phyloP scores from a whole-genome alignment of 23 red algal genomes.

The Chondrus crispus region DNA sequence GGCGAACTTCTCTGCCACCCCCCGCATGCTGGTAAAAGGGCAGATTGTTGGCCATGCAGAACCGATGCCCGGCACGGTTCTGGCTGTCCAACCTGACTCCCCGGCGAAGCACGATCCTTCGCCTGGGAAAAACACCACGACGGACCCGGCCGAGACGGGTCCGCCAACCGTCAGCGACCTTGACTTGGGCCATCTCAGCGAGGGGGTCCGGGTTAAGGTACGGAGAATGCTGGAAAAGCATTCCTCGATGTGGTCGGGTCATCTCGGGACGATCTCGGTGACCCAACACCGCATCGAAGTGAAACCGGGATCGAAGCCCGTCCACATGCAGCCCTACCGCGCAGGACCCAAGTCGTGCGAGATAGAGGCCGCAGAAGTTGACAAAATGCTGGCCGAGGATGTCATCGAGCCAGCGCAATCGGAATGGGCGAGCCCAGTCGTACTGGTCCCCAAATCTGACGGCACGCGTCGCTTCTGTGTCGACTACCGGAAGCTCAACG shows the following conservation, averaged over 20 bases:
- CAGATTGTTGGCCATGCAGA: neutral
- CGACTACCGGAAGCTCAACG: slow-evolving; percentile 21
- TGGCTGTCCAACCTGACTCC: neutral
- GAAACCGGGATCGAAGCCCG: neutral
- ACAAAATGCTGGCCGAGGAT: neutral
- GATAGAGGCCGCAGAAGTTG: neutral
- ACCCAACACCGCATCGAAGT: neutral
- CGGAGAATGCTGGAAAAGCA: neutral
- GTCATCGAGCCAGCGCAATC: neutral
- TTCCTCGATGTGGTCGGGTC: neutral
- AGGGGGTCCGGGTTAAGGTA: neutral
- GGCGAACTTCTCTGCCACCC: neutral
- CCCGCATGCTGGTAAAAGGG: neutral
- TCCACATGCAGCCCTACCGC: neutral
- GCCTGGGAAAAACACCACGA: neutral
- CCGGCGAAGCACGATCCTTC: neutral
- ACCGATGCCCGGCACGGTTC: neutral
- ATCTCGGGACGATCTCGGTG: neutral
- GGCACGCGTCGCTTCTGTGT: neutral
- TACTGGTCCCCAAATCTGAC: slow-evolving; percentile 22
- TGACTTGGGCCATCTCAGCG: neutral
- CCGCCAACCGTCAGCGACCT: neutral
- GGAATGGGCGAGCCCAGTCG: neutral
- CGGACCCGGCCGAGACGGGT: neutral
- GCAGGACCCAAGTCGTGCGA: neutral